These are phyloP conservation scores for Saccharomyces eubayanus DNA, from an alignment of 805 yeast genomes.

Conservation along the genomic window DNA sequence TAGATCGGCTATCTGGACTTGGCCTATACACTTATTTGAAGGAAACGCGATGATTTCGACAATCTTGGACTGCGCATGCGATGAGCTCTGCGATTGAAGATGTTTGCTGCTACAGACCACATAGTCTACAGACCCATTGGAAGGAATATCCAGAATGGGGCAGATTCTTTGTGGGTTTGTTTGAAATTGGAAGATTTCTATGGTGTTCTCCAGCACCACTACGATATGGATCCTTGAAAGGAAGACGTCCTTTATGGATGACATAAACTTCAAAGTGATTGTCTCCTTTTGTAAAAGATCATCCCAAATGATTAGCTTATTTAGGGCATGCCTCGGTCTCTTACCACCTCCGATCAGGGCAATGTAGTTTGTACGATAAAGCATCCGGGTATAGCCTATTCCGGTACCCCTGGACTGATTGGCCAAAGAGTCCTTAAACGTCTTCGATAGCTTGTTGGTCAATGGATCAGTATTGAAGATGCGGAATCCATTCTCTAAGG, in stretches of 20 bases:
- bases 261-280: constrained; percentile 63
- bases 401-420: constrained; percentile 57
- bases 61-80: constrained; percentile 3
- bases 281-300: constrained; percentile 73
- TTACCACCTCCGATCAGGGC: constrained; percentile 88
- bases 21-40: constrained; percentile 22
- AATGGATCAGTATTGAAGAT: constrained; percentile 86
- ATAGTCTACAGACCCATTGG: constrained; percentile 20
- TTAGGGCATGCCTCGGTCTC: constrained; percentile 67
- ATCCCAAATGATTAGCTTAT: constrained; percentile 85
- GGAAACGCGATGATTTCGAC: constrained; percentile 21
- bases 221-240: constrained; percentile 69
- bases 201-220: constrained; percentile 58
- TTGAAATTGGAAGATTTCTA: constrained; percentile 71
- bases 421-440: constrained; percentile 32
- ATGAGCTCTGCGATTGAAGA: not conserved
- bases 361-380: constrained; percentile 82
- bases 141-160: constrained; percentile 17
- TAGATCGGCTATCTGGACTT: constrained; percentile 24
- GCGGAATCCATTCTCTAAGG: constrained; percentile 71
- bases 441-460: constrained; percentile 21
- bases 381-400: constrained; percentile 70
- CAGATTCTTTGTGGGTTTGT: constrained; percentile 61
- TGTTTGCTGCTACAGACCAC: constrained; percentile 11
- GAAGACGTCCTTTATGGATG: constrained; percentile 65